phyloP scores from a whole-genome alignment of 768 basidiomycete genomes.

The Collybia nuda region DNA sequence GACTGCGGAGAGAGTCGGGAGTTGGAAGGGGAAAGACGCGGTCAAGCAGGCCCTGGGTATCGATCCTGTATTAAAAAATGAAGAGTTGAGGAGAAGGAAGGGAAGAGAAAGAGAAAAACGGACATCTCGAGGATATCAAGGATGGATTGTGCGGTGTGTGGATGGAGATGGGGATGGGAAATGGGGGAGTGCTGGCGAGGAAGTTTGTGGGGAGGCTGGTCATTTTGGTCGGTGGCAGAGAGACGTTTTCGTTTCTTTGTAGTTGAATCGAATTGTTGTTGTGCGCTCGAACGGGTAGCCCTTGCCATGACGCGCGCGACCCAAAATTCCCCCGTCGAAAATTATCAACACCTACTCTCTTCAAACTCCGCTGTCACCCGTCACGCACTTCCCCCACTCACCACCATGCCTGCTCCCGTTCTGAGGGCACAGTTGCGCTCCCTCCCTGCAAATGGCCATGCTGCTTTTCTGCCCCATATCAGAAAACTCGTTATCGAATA shows the following conservation, averaged over 20 bases:
- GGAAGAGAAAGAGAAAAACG: slow-evolving; percentile 11
- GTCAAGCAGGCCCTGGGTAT: slow-evolving; percentile 77
- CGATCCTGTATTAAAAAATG: slow-evolving; percentile 51
- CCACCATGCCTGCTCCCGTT: slow-evolving; percentile 24
- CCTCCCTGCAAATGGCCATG: slow-evolving; percentile 71
- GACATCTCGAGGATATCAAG: slow-evolving; percentile 62
- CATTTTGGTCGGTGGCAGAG: slow-evolving; percentile 29
- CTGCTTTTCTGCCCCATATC: slow-evolving; percentile 72
- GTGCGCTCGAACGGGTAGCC: slow-evolving; percentile 62
- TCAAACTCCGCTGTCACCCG: slow-evolving; percentile 9
- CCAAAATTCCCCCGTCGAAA: neutral
- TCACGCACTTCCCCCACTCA: slow-evolving; percentile 1
- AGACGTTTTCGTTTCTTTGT: slow-evolving; percentile 71
- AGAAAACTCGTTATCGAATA: slow-evolving; percentile 88
- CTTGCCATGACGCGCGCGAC: slow-evolving; percentile 56
- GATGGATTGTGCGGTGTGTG: slow-evolving; percentile 47
- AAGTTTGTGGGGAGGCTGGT: slow-evolving; percentile 50
- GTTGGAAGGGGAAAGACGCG: slow-evolving; percentile 65
- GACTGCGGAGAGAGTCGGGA: slow-evolving; percentile 51
- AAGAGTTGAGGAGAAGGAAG: too few species aligned
- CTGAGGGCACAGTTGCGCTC: slow-evolving; percentile 52
- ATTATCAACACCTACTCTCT: slow-evolving; percentile 11
- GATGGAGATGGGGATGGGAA: neutral
- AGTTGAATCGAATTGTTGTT: slow-evolving; percentile 24
- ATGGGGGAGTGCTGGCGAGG: slow-evolving; percentile 25